phyloP scores from a whole-genome alignment of 768 basidiomycete species.

The Boletus reticulatus region DNA sequence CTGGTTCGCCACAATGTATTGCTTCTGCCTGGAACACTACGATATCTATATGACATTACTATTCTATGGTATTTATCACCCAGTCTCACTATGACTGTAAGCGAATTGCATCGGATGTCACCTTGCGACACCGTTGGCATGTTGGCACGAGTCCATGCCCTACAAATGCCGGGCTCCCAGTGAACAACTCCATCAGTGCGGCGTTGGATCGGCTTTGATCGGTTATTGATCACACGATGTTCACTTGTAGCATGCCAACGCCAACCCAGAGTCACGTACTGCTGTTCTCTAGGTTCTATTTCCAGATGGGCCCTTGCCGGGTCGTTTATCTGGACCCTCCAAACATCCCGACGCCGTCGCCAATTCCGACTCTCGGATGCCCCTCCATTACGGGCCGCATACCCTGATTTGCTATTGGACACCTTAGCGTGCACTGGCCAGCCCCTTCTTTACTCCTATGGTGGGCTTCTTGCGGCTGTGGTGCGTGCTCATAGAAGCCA shows the following conservation, averaged over 20 bases:
- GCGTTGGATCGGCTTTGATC: slow-evolving; percentile 15
- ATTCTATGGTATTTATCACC: background rate
- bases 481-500: slow-evolving; percentile 15
- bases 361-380: background rate
- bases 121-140: too few species aligned
- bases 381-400: background rate
- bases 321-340: slow-evolving; percentile 3
- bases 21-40: too few species aligned
- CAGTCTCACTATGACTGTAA: too few species aligned
- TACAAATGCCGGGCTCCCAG: background rate
- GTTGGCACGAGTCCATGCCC: background rate
- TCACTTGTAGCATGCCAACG: background rate
- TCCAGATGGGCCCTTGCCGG: background rate
- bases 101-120: too few species aligned
- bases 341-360: background rate
- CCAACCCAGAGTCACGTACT: background rate
- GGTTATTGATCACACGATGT: slow-evolving; percentile 13
- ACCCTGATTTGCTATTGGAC: slow-evolving; percentile 11
- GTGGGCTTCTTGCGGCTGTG: slow-evolving; percentile 27
- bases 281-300: background rate
- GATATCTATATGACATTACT: background rate
- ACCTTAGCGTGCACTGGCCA: slow-evolving; percentile 2
- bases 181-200: slow-evolving; percentile 4
- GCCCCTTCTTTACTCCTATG: slow-evolving; percentile 12
- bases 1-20: background rate